Base-by-base conservation (phyloP, 176 grass and related monocot genomes). In the Aegilops speltoides region DNA sequence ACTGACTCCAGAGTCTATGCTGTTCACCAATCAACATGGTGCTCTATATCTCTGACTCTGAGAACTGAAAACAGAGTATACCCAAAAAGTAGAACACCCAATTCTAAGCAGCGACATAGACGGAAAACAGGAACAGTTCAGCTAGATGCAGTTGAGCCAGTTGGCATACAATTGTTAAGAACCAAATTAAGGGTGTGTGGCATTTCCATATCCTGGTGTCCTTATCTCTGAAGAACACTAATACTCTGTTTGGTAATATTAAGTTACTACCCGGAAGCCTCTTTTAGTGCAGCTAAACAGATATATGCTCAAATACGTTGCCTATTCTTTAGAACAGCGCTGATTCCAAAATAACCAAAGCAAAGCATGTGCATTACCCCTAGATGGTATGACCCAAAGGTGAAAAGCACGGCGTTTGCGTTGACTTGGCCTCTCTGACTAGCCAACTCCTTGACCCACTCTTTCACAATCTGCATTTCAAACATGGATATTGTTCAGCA, bases 371-470 rank as follows among this genome's bases (percentile, higher is more conserved):
- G 32, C 8, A 28, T 87, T 98, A 98, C 95, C 91, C 95, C 91
- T 73, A 98, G 81, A 48, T 86, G 81, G 64, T 98, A 98, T 12
- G 95, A 98, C 23, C 95, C 95, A 60, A 98, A 98, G 19, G 91
- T 98, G 83, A 95, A 95, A 85, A 98, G 94, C 17, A 89, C 83
- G 8, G 93, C 95, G 86, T 95, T 98, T 32, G 95, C 88, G 28
- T 93, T 91, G 40, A 80, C 88, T 29, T 95, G 95, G 10, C 91
- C 95, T 86, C 93, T 93, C 75, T 95, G 91, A 61, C 22, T 87
- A 73, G 95, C 95, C 82, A 98, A 90, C 20, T 95, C 85, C 65
- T 90, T 98, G 9, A 95, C 93, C 95, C 95, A 98, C 11, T 78
- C 91, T 79, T 95, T 98, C 17, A 88, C 84, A 60, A 98, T 90